These are phyloP conservation scores for Datisca glomerata DNA, from an alignment of 306 rosid genomes.

Conservation along the genomic window DNA sequence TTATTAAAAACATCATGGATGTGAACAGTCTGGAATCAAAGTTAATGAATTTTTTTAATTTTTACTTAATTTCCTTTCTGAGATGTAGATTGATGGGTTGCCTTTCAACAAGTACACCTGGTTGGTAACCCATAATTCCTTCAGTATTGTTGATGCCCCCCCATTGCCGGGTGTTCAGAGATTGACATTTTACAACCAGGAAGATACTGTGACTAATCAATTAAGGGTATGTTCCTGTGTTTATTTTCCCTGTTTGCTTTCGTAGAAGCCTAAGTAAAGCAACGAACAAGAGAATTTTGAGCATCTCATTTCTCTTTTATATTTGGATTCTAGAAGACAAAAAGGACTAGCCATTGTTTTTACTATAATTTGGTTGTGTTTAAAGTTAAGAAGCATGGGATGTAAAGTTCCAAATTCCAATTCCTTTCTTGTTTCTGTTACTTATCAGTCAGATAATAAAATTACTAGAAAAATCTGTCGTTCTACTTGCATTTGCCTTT, in stretches of 20 bases:
- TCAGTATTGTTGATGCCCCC: constrained; percentile 80
- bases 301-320: background rate
- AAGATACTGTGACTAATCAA: constrained; percentile 82
- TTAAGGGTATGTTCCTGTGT: constrained; percentile 39
- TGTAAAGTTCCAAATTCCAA: no score
- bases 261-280: background rate
- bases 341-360: no score
- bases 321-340: background rate
- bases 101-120: constrained; percentile 90
- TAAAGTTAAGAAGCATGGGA: no score
- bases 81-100: constrained; percentile 50
- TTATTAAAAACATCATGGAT: background rate
- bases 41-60: background rate
- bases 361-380: no score
- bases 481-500: constrained; percentile 6
- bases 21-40: constrained; percentile 1
- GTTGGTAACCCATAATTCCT: constrained; percentile 88
- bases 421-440: no score
- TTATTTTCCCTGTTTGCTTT: constrained; percentile 3
- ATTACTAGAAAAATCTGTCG: constrained; percentile 3
- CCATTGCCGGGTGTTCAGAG: constrained; percentile 63
- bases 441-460: no score
- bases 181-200: constrained; percentile 82
- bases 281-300: constrained; percentile 2
- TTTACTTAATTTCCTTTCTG: background rate